Conservation (phyloP, 176 grass and related monocot genomes). For the Secale cereale region DNA sequence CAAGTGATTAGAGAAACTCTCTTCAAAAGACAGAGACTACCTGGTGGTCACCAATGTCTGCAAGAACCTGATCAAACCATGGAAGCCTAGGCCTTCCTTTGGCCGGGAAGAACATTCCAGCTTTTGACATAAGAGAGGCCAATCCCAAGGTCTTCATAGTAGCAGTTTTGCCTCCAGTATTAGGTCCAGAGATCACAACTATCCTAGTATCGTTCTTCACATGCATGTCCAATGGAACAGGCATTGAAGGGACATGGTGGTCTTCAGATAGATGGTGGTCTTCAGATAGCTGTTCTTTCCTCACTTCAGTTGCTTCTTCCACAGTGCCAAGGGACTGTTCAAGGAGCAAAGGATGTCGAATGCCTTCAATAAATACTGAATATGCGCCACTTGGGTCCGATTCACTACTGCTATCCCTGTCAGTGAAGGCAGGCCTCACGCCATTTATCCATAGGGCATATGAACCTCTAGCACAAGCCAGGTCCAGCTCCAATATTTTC, state of each 20-base stretch:
- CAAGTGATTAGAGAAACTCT: slow-evolving; percentile 40
- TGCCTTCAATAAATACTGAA: slow-evolving; percentile 56
- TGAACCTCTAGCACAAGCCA: slow-evolving; percentile 56
- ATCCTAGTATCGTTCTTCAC: slow-evolving; percentile 45
- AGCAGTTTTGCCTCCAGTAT: slow-evolving; percentile 84
- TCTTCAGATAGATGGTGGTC: slow-evolving; percentile 24
- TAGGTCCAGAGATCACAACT: slow-evolving; percentile 84
- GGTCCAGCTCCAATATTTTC: slow-evolving; percentile 63
- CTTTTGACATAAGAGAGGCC: slow-evolving; percentile 68
- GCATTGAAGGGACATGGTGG: slow-evolving; percentile 17
- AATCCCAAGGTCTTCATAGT: slow-evolving; percentile 84
- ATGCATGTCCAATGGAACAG: slow-evolving; percentile 59
- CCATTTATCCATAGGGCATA: slow-evolving; percentile 55
- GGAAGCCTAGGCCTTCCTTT: slow-evolving; percentile 63
- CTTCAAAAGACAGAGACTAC: slow-evolving; percentile 64
- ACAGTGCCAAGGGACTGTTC: slow-evolving; percentile 37
- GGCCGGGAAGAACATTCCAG: slow-evolving; percentile 70
- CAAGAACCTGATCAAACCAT: slow-evolving; percentile 74
- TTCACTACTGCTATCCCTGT: slow-evolving; percentile 1
- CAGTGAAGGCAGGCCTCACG: slow-evolving; percentile 45
- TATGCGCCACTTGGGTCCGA: slow-evolving; percentile 8
- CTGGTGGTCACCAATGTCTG: slow-evolving; percentile 80
- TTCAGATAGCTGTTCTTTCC: slow-evolving; percentile 5
- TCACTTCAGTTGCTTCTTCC: slow-evolving; percentile 20
- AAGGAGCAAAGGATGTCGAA: slow-evolving; percentile 67